Evolutionary conservation across 192 early-diverging fungal genomes (phyloP), one percentile per base, ranked within the genome.

Genomic region (Coemansia sp.): DNA sequence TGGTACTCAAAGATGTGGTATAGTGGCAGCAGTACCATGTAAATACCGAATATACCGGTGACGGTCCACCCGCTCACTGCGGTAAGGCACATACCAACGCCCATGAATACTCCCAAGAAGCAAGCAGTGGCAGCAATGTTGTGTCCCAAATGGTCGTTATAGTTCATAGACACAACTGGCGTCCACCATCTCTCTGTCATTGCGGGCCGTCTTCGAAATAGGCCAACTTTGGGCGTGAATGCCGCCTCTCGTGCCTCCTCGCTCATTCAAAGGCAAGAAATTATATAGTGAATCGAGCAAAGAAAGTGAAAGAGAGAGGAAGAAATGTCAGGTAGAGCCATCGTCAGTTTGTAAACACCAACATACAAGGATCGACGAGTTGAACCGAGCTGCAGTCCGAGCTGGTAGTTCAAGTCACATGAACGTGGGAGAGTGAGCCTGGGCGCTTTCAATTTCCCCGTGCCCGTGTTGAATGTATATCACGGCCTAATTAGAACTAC

Each of bases 1-100:
- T 95, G 62, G 69, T 98, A 98, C 77, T 98, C 97, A 24, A 94
- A 76, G 24, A 89, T 79, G 72, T 98, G 97, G 72, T 97, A 98
- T 11, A 90, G 47, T 3, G 89, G 85, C 2, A 97, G 77, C 3
- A 87, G 71, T 2, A 80, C 78, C 16, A 95, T 58, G 70, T 89
- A 96, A 39, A 92, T 46, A 52, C 93, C 92, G 49, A 95, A 71
- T 75, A 70, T 77, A 69, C 83, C 73, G 0, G 64, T 15, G 24
- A 80, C 66, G 7, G 63, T 65, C 62, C 70, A 73, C 10, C 74
- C 68, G 20, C 69, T 47, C 5, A 72, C 64, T 10, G 81, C 72
- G 50, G 86, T 64, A 44, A 81, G 62, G 22, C 66, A 24, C 85
- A 72, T 15, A 33, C 93, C 91, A 0, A 62, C 64, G 5, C 93